These are phyloP conservation scores for Mollisia scopiformis DNA, from an alignment of 2,329 filamentous ascomycete species.

Conservation along the genomic window DNA sequence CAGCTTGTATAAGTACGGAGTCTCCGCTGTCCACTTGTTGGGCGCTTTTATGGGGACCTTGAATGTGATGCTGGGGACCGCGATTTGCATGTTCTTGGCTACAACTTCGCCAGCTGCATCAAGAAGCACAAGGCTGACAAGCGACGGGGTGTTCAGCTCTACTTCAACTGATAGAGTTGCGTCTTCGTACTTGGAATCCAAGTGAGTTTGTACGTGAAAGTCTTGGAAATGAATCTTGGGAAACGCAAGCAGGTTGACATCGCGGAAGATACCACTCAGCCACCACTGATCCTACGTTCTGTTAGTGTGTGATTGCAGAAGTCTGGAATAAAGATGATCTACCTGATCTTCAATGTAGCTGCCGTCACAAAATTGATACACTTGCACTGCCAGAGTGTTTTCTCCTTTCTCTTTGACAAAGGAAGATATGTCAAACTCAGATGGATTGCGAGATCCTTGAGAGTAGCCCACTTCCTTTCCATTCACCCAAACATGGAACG, in stretches of 20 bases:
- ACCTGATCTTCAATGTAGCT: conserved; percentile 57
- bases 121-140: conserved; percentile 44
- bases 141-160: conserved; percentile 40
- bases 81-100: conserved; percentile 27
- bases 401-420: conserved; percentile 35
- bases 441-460: conserved; percentile 58
- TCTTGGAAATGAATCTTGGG: conserved; percentile 49
- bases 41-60: conserved; percentile 49
- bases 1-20: conserved; percentile 62
- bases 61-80: conserved; percentile 20
- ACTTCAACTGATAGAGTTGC: conserved; percentile 54
- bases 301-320: not conserved
- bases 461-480: conserved; percentile 57
- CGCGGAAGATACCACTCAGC: conserved; percentile 55
- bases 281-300: conserved; percentile 57
- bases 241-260: conserved; percentile 55
- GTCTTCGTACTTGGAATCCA: conserved; percentile 54
- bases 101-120: conserved; percentile 47
- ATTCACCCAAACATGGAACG: conserved; percentile 61
- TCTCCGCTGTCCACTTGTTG: conserved; percentile 71
- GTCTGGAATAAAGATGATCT: not conserved
- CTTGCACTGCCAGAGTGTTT: conserved; percentile 48
- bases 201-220: conserved; percentile 54
- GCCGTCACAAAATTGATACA: conserved; percentile 61
- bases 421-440: conserved; percentile 59